A percentile compares a stretch with the other conserved stretches of the same genome.
These are phyloP conservation scores for Paecilomyces variotii DNA, from an alignment of 2,329 filamentous ascomycete species.

Conservation along the genomic window DNA sequence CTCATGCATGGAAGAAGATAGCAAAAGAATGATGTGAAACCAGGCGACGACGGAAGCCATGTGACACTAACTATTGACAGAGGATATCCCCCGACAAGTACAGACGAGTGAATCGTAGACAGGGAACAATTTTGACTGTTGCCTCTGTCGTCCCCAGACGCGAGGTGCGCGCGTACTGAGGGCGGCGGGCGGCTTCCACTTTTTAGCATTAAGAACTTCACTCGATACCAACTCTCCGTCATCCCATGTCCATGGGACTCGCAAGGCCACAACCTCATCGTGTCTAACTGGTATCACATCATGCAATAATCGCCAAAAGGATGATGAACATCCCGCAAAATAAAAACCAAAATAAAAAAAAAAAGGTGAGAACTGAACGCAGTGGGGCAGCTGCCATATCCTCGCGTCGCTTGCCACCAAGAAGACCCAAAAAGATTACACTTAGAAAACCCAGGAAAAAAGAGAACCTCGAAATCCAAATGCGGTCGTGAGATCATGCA, in stretches of 20 bases:
- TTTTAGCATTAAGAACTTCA: not conserved
- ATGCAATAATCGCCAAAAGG: not conserved
- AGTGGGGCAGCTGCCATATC: not conserved
- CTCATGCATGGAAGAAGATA: not conserved
- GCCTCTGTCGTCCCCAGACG: not conserved
- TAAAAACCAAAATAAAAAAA: conserved; percentile 4
- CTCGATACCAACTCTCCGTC: not conserved
- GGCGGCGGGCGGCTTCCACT: not conserved
- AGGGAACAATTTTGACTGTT: not conserved
- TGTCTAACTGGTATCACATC: not conserved
- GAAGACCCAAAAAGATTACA: conserved; percentile 1
- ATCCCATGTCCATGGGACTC: not conserved
- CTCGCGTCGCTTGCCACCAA: conserved; percentile 1
- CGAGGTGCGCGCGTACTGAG: not conserved
- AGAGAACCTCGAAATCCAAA: conserved; percentile 10
- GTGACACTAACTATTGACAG: too few relatives aligned
- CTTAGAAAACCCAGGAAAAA: conserved; percentile 3
- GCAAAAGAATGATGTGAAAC: not conserved
- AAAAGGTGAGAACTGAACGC: conserved; percentile 1
- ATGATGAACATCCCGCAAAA: not conserved
- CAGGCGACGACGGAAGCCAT: not conserved
- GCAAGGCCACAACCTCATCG: not conserved
- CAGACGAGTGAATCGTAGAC: not conserved
- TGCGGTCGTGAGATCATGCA: conserved; percentile 22
- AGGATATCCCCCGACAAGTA: too few relatives aligned